A percentile compares a stretch with the other conserved stretches of the same genome.
These are phyloP conservation scores for Stropharia rugosoannulata DNA, from an alignment of 768 basidiomycete genomes.

Conservation along the genomic window DNA sequence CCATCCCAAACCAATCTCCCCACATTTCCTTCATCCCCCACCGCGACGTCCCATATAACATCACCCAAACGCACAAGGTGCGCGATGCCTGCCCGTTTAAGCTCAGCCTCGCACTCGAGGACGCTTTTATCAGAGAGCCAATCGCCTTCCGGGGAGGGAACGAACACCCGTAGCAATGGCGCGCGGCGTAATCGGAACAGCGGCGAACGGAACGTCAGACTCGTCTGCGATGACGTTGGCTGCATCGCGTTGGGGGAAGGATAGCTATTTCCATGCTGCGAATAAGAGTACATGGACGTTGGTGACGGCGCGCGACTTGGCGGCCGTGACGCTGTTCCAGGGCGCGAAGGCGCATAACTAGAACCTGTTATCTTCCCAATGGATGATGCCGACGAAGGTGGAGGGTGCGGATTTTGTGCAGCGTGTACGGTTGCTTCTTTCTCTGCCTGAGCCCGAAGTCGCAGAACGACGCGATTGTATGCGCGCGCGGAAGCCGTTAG, in stretches of 20 bases:
- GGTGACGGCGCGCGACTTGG: slow-evolving; percentile 74
- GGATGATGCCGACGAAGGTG: slow-evolving; percentile 16
- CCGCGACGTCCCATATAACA: slow-evolving; percentile 85
- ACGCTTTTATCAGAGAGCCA: slow-evolving; percentile 85
- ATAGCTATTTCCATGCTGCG: slow-evolving; percentile 33
- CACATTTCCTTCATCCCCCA: slow-evolving; percentile 82
- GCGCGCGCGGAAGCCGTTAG: slow-evolving; percentile 67
- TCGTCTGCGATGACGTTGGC: slow-evolving; percentile 21
- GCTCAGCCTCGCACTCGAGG: slow-evolving; percentile 79
- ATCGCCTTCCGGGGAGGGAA: slow-evolving; percentile 83
- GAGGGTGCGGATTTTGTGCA: slow-evolving; percentile 14
- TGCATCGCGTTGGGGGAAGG: slow-evolving; percentile 16
- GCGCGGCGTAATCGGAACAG: slow-evolving; percentile 71
- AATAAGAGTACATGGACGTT: slow-evolving; percentile 47
- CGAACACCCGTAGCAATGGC: slow-evolving; percentile 76
- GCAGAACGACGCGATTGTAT: slow-evolving; percentile 77
- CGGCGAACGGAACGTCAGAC: slow-evolving; percentile 60
- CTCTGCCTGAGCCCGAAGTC: slow-evolving; percentile 79
- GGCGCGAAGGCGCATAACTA: slow-evolving; percentile 18
- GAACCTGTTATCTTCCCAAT: slow-evolving; percentile 6
- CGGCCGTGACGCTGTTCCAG: slow-evolving; percentile 33
- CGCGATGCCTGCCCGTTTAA: slow-evolving; percentile 64
- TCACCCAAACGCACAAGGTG: slow-evolving; percentile 71
- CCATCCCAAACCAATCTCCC: slow-evolving; percentile 89
- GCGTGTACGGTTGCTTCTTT: slow-evolving; percentile 36